Base-by-base conservation (phyloP, 1,284 basidiomycete species). In the Megacollybia platyphylla region DNA sequence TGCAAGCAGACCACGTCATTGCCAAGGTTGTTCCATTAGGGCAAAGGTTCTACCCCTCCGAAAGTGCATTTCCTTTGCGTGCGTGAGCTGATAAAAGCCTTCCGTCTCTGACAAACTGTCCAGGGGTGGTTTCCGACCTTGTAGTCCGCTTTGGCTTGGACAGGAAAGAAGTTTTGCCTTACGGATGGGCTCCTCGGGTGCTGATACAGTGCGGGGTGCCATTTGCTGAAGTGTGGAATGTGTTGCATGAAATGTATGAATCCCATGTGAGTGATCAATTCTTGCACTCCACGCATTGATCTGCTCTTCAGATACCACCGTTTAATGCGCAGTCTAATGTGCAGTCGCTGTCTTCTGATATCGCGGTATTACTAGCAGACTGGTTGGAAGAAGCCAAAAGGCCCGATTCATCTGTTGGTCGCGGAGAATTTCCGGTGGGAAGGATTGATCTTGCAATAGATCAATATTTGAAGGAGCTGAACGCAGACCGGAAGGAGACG, bases 31-130 rank as follows among this genome's bases (percentile, higher is more conserved):
- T 80, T 13, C 73, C 81, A 1, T 67, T 94, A 5, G 87, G 84
- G 10, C 79, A 84, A 51, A 72, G 85, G 27, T 94, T 91, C 60
- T 91, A 87, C 58, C 88, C 90, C 1, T 93, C 90, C 1, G 89
- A 94, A 52, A 81, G 81, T 48, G 87, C 89, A 10, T 93, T 94
- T 60, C 87, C 89, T 7, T 65, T 91, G 40, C 72, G 87, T 92
- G 55, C 55, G 80, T 62, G 31, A 24, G 40, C 15, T 32, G 24
- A 42, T 30, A 35, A 26, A 4, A 40, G 20, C 36, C 42, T 38
- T 39, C 18, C 36, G 13, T 39, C 29, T 17, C 31, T 43, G 48
- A 34, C 38, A 29, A 46, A 8, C n/a, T 40, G 44, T 42, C 7
- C 48, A 90, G 88, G 76, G 45, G 71, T 79, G 48, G 65, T 90